Percentiles rank a stretch among this genome's conserved stretches.
phyloP scores from a whole-genome alignment of 139 green algal species.

The Coelastrella sp. region DNA sequence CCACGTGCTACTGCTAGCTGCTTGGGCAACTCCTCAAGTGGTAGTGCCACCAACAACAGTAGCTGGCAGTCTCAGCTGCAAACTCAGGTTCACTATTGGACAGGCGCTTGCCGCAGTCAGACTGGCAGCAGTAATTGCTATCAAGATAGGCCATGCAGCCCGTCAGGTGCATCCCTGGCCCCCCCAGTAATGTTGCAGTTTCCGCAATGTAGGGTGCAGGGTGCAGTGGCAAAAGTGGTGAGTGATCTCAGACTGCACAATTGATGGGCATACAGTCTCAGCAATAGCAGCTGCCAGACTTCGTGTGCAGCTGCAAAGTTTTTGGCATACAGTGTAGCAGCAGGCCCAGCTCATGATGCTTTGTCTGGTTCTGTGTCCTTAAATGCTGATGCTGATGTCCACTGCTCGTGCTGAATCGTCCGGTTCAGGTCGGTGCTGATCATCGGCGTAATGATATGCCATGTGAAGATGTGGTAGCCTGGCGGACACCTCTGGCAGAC shows the following conservation, averaged over 20 bases:
- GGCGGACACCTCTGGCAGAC: conserved; percentile 50
- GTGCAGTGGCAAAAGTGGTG: conserved; percentile 33
- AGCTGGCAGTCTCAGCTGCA: background rate
- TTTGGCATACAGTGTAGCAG: background rate
- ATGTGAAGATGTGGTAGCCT: conserved; percentile 65
- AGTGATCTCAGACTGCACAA: background rate
- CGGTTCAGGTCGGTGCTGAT: conserved; percentile 45
- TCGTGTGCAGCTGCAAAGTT: background rate
- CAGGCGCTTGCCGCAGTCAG: background rate
- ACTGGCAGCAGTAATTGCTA: background rate
- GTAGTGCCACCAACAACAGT: background rate
- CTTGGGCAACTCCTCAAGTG: background rate
- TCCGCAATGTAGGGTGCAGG: conserved; percentile 15
- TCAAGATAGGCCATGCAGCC: background rate
- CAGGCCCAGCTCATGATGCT: background rate
- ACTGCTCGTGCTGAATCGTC: background rate
- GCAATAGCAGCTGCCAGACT: background rate
- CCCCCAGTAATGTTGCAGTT: conserved; percentile 25
- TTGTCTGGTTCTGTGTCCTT: background rate
- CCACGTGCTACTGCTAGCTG: background rate
- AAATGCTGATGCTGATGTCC: background rate
- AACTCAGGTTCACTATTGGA: conserved; percentile 7
- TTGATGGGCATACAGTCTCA: background rate
- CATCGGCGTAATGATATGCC: conserved; percentile 38
- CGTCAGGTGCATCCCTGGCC: background rate